Percentiles rank a stretch among this genome's conserved stretches.
Evolutionary conservation across 2,329 filamentous ascomycete genomes (phyloP).

Genomic region (Sphaerulina populicola): DNA sequence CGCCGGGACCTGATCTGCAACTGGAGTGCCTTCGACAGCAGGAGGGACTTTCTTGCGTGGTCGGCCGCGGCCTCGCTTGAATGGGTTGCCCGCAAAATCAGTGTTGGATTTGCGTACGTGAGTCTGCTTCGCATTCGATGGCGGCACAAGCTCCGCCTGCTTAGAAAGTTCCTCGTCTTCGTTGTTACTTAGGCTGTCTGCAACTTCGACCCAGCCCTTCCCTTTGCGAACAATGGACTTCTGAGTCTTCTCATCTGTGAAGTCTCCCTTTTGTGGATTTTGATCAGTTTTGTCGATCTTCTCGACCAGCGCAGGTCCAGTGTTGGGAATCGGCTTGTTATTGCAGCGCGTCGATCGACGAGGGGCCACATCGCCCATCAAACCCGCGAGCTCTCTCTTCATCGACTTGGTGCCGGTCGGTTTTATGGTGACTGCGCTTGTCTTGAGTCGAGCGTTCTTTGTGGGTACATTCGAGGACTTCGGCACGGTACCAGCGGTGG

Average conservation of each 20-base stretch:
- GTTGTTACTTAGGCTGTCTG: neutral
- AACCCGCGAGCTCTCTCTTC: neutral
- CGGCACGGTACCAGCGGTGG: neutral
- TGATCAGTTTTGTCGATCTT: neutral
- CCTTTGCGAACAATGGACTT: conserved; percentile 16
- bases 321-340: neutral
- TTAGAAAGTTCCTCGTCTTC: neutral
- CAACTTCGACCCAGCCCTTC: conserved; percentile 20
- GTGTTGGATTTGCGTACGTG: neutral
- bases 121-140: neutral
- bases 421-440: neutral
- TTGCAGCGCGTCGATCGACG: neutral
- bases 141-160: neutral
- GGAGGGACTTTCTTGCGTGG: neutral
- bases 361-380: neutral
- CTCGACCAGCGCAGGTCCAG: neutral
- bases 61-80: conserved; percentile 1
- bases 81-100: neutral
- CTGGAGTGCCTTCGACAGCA: neutral
- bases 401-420: neutral
- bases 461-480: neutral
- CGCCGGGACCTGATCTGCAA: neutral
- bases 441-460: neutral
- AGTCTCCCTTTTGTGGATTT: neutral
- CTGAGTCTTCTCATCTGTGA: conserved; percentile 8